Evolutionary conservation across 495 filamentous ascomycete species (phyloP).

Genomic region (Penicillium steckii): DNA sequence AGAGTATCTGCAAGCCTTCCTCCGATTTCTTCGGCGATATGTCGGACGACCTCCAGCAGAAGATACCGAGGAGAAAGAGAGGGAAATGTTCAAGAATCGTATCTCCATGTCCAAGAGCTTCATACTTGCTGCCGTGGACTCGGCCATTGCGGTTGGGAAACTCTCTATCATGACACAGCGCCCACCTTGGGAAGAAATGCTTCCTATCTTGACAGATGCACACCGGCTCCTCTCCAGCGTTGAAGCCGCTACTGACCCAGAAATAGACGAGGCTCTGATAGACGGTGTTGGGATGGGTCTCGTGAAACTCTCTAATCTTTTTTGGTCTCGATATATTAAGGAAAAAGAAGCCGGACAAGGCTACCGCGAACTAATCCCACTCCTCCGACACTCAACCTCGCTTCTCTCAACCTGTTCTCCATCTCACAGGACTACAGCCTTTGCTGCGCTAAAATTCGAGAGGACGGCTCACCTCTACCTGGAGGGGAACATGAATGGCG

Average conservation of each 20-base stretch:
- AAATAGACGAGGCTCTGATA: conserved; percentile 11
- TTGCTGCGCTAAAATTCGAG: conserved; percentile 55
- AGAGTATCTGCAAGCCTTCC: conserved; percentile 41
- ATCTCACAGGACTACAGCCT: conserved; percentile 44
- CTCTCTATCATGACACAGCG: conserved; percentile 38
- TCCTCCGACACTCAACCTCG: conserved; percentile 50
- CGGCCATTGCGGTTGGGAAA: conserved; percentile 40
- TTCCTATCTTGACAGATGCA: conserved; percentile 37
- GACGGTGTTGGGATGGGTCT: conserved; percentile 29
- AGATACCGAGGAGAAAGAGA: conserved; percentile 30
- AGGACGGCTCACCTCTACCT: conserved; percentile 48
- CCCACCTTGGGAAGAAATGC: conserved; percentile 41
- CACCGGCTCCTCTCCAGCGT: conserved; percentile 39
- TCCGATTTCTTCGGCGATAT: conserved; percentile 48
- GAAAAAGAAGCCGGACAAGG: conserved; percentile 41
- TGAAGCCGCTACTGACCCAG: conserved; percentile 26
- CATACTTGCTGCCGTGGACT: conserved; percentile 41
- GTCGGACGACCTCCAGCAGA: conserved; percentile 34
- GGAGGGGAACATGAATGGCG: conserved; percentile 31
- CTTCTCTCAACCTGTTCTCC: conserved; percentile 38
- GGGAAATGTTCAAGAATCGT: conserved; percentile 31
- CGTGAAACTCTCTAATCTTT: conserved; percentile 71
- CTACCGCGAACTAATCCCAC: conserved; percentile 34
- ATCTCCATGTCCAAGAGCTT: conserved; percentile 35
- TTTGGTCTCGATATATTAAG: conserved; percentile 64